Evolutionary conservation across 2,329 filamentous ascomycete genomes (phyloP), one percentile per base, ranked within the genome.

Genomic region (Capronia americana): DNA sequence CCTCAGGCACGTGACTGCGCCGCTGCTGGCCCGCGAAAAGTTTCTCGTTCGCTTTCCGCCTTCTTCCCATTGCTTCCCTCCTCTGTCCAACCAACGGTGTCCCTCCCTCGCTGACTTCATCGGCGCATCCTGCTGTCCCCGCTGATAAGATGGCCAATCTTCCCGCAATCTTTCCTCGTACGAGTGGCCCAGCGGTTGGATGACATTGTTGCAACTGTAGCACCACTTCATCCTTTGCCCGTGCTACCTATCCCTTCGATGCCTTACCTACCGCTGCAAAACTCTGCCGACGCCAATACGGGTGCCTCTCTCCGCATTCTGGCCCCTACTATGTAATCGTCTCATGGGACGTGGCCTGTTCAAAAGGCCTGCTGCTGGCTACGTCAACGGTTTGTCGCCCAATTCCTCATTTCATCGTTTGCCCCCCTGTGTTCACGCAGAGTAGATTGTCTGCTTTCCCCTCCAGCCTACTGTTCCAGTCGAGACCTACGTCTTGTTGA

Each of bases 311-410:
- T 66, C 65, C 61, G 65, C 61, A 63, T 62, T 48, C 50, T 56
- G 46, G 41, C 61, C 61, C 28, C 58, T 54, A 61, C 44, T 44
- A 32, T 59, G 57, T 57, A 60, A 63, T 64, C 57, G 20, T 56
- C 62, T 55, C 54, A 56, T 65, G 62, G 32, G 32, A 12, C 10
- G 64, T 61, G 53, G 26, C n/a, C 62, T 63, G 58, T 48, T 65
- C 24, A 56, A 65, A 64, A 38, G 46, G 30, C 28, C 20, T 48
- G 23, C 26, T 62, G 34, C 56, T 44, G 53, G 6, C 64, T 70
- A 67, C 68, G 65, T 65, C 63, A 65, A 70, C 28, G 67, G 64
- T 67, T 63, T 64, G 68, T 66, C 62, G 55, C 51, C 57, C 32
- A 17, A 56, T 23, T 66, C 20, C 28, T 57, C 26, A 44, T 44